Evolutionary conservation across 1,284 basidiomycete genomes (phyloP).

Genomic region (Megacollybia platyphylla): DNA sequence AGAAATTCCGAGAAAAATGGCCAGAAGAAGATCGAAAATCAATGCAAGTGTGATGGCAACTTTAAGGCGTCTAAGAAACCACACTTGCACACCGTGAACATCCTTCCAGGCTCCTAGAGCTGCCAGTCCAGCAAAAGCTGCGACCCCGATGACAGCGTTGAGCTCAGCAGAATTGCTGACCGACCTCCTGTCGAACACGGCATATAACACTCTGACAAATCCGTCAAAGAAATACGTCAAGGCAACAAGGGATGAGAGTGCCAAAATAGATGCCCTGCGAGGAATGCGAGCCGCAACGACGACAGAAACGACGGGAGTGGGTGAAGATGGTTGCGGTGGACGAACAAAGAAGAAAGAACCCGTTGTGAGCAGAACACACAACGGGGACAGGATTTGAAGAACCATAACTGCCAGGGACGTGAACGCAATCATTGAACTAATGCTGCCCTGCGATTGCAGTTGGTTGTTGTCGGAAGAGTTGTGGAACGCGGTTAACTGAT

Average conservation of each 20-base stretch:
- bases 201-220: conserved; percentile 49
- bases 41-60: conserved; percentile 36
- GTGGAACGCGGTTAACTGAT: too few relatives aligned
- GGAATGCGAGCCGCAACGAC: conserved; percentile 60
- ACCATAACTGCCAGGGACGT: conserved; percentile 32
- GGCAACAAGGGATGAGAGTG: conserved; percentile 58
- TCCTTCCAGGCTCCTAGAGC: conserved; percentile 69
- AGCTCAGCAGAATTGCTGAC: conserved; percentile 54
- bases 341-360: conserved; percentile 44
- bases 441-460: conserved; percentile 10
- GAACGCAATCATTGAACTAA: conserved; percentile 15
- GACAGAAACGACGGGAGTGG: conserved; percentile 62
- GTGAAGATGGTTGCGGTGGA: conserved; percentile 29
- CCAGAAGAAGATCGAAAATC: conserved; percentile 44
- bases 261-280: conserved; percentile 59
- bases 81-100: conserved; percentile 54
- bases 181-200: conserved; percentile 44
- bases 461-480: conserved; percentile 11
- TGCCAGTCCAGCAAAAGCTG: conserved; percentile 56
- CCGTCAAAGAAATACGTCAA: conserved; percentile 82
- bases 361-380: conserved; percentile 43
- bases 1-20: conserved; percentile 36
- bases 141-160: conserved; percentile 51
- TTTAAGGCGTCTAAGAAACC: conserved; percentile 51
- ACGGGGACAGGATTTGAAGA: conserved; percentile 51